Percentiles rank a stretch among this genome's conserved stretches.
Evolutionary conservation across 2,329 filamentous ascomycete genomes (phyloP).

Genomic region (Fusarium tricinctum): DNA sequence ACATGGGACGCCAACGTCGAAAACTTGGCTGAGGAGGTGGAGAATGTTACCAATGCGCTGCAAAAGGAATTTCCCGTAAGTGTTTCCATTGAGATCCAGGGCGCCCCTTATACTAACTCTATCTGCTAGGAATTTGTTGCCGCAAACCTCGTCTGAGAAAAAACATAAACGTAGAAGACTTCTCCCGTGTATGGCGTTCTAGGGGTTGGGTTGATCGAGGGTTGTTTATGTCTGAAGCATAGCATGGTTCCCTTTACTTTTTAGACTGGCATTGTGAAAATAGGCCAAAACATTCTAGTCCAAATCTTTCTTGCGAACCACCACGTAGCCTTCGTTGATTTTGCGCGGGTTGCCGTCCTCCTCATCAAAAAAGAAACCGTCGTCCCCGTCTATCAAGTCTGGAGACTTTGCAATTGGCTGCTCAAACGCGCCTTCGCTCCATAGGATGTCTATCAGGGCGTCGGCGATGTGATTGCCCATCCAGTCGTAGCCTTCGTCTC

Average conservation of each 20-base stretch:
- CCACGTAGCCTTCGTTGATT: slow-evolving; percentile 67
- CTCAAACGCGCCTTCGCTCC: slow-evolving; percentile 50
- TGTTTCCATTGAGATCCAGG: slow-evolving; percentile 14
- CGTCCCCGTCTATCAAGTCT: slow-evolving; percentile 7
- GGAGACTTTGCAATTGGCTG: slow-evolving; percentile 18
- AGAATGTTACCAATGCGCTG: slow-evolving; percentile 84
- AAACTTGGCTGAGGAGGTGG: slow-evolving; percentile 88
- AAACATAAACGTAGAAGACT: slow-evolving; percentile 33
- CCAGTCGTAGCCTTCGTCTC: slow-evolving; percentile 70
- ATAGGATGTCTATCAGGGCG: slow-evolving; percentile 63
- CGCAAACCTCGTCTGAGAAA: slow-evolving; percentile 60
- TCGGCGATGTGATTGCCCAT: slow-evolving; percentile 71
- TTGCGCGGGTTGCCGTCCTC: slow-evolving; percentile 62
- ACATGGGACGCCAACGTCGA: slow-evolving; percentile 93
- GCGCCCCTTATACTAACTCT: slow-evolving; percentile 23
- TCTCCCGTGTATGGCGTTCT: slow-evolving; percentile 45
- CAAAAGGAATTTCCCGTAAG: slow-evolving; percentile 82
- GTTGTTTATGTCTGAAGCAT: slow-evolving; percentile 38
- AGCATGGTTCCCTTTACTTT: slow-evolving; percentile 35
- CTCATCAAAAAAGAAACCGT: slow-evolving; percentile 60
- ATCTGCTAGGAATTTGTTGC: slow-evolving; percentile 67
- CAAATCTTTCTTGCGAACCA: slow-evolving; percentile 67
- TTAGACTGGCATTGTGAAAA: slow-evolving; percentile 35
- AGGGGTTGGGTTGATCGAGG: slow-evolving; percentile 34
- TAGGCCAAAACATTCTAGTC: slow-evolving; percentile 54